A percentile compares a stretch with the other conserved stretches of the same genome.
Conservation (phyloP, 768 basidiomycete species). For the Hericium rajendrae region DNA sequence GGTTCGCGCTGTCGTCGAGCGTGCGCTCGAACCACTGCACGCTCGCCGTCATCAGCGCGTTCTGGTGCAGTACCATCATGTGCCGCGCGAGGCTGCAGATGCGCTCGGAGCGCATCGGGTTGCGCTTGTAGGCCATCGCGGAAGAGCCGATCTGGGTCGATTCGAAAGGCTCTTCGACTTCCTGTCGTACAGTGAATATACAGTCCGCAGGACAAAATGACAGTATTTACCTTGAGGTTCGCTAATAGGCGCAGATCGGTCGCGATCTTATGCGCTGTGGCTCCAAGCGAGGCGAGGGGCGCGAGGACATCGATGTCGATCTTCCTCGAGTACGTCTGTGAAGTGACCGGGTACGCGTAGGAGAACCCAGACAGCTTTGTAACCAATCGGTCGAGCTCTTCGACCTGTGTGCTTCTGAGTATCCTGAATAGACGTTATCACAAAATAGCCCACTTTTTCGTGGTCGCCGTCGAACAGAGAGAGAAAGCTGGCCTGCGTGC, state of each 20-base stretch:
- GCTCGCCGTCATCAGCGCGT: slow-evolving; percentile 87
- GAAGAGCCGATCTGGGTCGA: slow-evolving; percentile 96
- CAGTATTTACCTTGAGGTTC: slow-evolving; percentile 63
- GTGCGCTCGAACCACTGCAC: slow-evolving; percentile 99
- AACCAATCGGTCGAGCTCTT: slow-evolving; percentile 79
- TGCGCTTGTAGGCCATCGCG: slow-evolving; percentile 99
- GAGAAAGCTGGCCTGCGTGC: slow-evolving; percentile 94
- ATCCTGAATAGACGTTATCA: not conserved
- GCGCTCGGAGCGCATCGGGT: slow-evolving; percentile 98
- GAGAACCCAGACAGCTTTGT: slow-evolving; percentile 87
- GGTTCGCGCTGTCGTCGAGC: slow-evolving; percentile 95
- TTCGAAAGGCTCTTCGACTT: slow-evolving; percentile 98
- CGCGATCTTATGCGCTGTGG: slow-evolving; percentile 96
- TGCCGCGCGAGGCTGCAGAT: slow-evolving; percentile 95
- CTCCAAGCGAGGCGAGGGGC: slow-evolving; percentile 82
- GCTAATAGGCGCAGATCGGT: slow-evolving; percentile 92
- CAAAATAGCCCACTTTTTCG: slow-evolving; percentile 49
- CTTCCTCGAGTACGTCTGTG: slow-evolving; percentile 97
- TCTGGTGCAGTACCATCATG: slow-evolving; percentile 92
- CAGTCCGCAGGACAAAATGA: not conserved
- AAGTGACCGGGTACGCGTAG: slow-evolving; percentile 95
- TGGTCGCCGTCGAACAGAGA: slow-evolving; percentile 93
- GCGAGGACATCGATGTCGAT: slow-evolving; percentile 90
- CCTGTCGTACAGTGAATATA: slow-evolving; percentile 33
- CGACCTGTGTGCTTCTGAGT: slow-evolving; percentile 42